Base-by-base conservation (phyloP, 495 filamentous ascomycete genomes). In the Elasticomyces elasticus region DNA sequence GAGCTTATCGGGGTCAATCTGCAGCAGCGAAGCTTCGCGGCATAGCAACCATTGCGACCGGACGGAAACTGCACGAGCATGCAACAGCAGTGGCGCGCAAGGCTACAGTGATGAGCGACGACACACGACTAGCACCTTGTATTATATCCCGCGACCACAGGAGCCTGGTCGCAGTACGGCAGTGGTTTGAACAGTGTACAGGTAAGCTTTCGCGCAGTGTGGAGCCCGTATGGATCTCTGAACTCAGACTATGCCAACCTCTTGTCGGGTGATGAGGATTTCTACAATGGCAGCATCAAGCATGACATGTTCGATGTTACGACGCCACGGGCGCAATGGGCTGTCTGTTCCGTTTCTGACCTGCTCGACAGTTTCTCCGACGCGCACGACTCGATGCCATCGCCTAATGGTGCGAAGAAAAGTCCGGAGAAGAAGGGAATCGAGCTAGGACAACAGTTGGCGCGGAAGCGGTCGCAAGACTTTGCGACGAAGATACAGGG, bases 371-470 rank as follows among this genome's bases (percentile, higher is more conserved):
- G 42, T 19, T 49, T n/a, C 11, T 33, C 28, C 42, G 2, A 20
- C 5, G 1, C 17, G 13, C 13, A 38, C 2, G 26, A 19, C 26
- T 44, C 54, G 53, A 62, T 62, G 59, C 59, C 59, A 22, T 56
- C 53, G 49, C 58, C 58, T 15, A 61, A 61, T 48, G 58, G 47
- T 10, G 33, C 48, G 12, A 37, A 45, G 51, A 57, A 58, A 25
- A 49, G 49, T 9, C 43, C 58, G 19, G 42, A 55, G 26, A 48
- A 26, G 41, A 52, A 61, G 75, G 0, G 72, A 73, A 37, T 71
- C 64, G 23, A 82, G 60, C 55, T 82, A 73, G 27, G 73, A 73
- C 42, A 78, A 64, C 45, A 79, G 20, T 28, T 62, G 26, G 59
- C 54, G 13, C 42, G 31, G 49, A 53, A 42, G 43, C 38, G 47